Evolutionary conservation across 2,329 filamentous ascomycete genomes (phyloP), one percentile per base, ranked within the genome.

Genomic region (Aureobasidium sp.): DNA sequence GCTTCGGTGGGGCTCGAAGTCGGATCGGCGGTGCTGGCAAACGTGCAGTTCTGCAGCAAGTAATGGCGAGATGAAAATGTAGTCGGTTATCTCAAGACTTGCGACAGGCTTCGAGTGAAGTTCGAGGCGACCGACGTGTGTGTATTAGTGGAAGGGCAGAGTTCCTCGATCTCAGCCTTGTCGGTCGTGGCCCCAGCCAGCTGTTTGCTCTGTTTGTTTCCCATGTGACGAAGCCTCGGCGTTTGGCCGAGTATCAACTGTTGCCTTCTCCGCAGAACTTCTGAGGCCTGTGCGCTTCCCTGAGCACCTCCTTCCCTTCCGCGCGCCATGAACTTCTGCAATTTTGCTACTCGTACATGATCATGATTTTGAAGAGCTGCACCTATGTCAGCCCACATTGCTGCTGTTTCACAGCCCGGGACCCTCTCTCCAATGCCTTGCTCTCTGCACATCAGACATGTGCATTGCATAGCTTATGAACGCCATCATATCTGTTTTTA

Each of bases 131-230:
- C 1, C 7, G 35, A 13, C 15, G 10, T 11, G 23, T 43, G 37
- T 17, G 23, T 55, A n/a, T n/a, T n/a, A 38, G 29, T 37, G 1
- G 29, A 13, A 29, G 13, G 38, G 7, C 37, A 35, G 29, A 25
- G 27, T 23, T 10, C 40, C 53, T 45, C 40, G 40, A 46, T 35
- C n/a, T 17, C 27, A 55, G 29, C 19, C 40, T 45, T n/a, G n/a
- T n/a, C n/a, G n/a, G 40, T 57, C 53, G 53, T 57, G 53, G 13
- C 40, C 46, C 17, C 33, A 1, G 8, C 15, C 43, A 2, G 13
- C 4, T 49, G 55, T 58, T 58, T 58, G 55, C 35, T 35, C 10
- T 58, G 55, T 58, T 58, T 58, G 55, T 23, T 57, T 13, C 31
- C 19, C 53, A 57, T 57, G 53, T 46, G 53, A 57, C 51, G 37